phyloP scores from a whole-genome alignment of 257 asterid genomes.

The Gynochthodes officinalis region DNA sequence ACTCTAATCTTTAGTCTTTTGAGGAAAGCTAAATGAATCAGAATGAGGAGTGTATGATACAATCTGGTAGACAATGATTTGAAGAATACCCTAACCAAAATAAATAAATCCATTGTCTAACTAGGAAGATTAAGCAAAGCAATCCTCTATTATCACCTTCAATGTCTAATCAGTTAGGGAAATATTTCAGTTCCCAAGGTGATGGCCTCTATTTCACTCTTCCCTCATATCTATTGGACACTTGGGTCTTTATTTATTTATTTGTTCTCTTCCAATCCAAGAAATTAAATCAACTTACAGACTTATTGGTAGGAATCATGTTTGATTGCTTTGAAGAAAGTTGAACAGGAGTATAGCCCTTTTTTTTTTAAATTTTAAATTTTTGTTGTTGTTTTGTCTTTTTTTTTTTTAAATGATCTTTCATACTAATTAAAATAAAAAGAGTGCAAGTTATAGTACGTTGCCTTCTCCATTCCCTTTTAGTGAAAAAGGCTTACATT shows the following conservation, averaged over 20 bases:
- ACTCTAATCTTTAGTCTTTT: background rate
- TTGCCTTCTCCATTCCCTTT: background rate
- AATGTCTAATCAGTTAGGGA: background rate
- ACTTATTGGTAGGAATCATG: background rate
- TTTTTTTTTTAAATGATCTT: background rate
- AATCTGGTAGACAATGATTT: background rate
- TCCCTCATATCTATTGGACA: background rate
- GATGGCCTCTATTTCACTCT: background rate
- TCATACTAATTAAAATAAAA: too few species aligned
- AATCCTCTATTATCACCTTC: background rate
- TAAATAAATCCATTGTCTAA: background rate
- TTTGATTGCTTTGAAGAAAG: background rate
- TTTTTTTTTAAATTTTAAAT: too few species aligned
- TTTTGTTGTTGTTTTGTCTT: too few species aligned
- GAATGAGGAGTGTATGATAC: background rate
- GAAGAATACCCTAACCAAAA: background rate
- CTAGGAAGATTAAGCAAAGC: background rate
- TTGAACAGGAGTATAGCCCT: too few species aligned
- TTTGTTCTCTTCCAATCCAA: background rate
- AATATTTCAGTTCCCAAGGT: background rate
- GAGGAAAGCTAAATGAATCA: background rate
- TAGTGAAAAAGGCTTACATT: background rate
- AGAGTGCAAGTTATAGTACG: background rate
- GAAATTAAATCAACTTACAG: background rate
- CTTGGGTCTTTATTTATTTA: background rate